A percentile compares a stretch with the other conserved stretches of the same genome.
Evolutionary conservation across 768 basidiomycete species (phyloP).

Genomic region (Calocybe cyanea): DNA sequence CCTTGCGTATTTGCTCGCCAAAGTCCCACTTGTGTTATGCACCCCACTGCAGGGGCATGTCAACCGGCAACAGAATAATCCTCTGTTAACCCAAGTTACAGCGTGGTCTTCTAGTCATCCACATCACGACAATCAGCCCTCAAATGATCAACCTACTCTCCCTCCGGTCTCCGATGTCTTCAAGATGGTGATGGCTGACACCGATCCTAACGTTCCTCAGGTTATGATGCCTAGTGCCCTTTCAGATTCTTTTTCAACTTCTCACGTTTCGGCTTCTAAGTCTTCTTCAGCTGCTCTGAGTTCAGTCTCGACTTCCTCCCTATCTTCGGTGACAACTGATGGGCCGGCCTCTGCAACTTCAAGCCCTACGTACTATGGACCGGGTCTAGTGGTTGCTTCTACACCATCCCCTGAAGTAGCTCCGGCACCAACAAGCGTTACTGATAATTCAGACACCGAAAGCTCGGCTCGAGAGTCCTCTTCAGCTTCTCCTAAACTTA

Average conservation of each 20-base stretch:
- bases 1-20: neutral
- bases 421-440: neutral
- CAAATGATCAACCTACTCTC: neutral
- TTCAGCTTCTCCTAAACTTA: conserved; percentile 9
- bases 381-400: conserved; percentile 1
- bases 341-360: conserved; percentile 1
- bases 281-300: neutral
- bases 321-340: neutral
- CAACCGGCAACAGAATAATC: conserved; percentile 1
- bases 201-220: neutral
- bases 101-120: conserved; percentile 1
- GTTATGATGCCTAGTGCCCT: neutral
- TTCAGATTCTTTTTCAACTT: neutral
- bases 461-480: neutral
- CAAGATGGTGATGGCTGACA: conserved; percentile 11
- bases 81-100: conserved; percentile 1
- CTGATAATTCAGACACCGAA: neutral
- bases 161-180: conserved; percentile 16
- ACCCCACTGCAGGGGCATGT: neutral
- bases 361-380: neutral
- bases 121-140: neutral
- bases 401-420: neutral
- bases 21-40: conserved; percentile 1
- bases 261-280: neutral
- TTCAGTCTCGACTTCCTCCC: neutral